phyloP scores from a whole-genome alignment of 768 basidiomycete genomes.

The Suillus fuscotomentosus region DNA sequence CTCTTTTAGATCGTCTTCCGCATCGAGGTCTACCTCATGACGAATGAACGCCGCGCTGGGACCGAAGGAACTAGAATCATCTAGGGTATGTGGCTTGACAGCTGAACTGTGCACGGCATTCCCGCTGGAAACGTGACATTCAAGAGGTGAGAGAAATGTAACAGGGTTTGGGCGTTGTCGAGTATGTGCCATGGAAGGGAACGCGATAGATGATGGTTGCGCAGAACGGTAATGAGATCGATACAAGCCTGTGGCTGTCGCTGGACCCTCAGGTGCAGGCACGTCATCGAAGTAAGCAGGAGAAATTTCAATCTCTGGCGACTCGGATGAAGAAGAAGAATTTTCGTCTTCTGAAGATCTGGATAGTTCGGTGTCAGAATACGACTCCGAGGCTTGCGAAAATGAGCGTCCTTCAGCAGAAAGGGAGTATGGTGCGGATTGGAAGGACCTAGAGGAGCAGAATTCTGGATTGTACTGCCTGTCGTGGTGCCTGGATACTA shows the following conservation, averaged over 20 bases:
- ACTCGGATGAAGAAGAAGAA: conserved; percentile 13
- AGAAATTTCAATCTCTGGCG: conserved; percentile 35
- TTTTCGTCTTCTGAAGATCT: conserved; percentile 20
- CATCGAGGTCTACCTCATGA: conserved; percentile 9
- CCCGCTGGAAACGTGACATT: background rate
- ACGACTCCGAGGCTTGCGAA: conserved; percentile 8
- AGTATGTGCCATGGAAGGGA: conserved; percentile 16
- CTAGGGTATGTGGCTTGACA: background rate
- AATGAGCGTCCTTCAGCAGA: conserved; percentile 5
- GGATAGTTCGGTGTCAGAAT: conserved; percentile 10
- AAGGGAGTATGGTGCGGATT: conserved; percentile 10
- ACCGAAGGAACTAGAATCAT: conserved; percentile 12
- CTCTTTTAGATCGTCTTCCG: conserved; percentile 5
- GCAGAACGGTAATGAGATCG: conserved; percentile 25
- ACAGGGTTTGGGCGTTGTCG: conserved; percentile 4
- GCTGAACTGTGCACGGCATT: background rate
- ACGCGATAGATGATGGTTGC: conserved; percentile 19
- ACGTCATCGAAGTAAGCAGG: conserved; percentile 44
- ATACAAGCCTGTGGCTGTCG: conserved; percentile 37
- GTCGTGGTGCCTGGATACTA: background rate
- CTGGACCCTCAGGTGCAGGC: conserved; percentile 44
- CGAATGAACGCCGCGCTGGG: conserved; percentile 31
- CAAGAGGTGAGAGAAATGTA: background rate
- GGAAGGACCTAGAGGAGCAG: conserved; percentile 8
- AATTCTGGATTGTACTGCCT: conserved; percentile 11